Evolutionary conservation across 352 stramenopile species (phyloP).

Genomic region (Saprolegnia diclina): DNA sequence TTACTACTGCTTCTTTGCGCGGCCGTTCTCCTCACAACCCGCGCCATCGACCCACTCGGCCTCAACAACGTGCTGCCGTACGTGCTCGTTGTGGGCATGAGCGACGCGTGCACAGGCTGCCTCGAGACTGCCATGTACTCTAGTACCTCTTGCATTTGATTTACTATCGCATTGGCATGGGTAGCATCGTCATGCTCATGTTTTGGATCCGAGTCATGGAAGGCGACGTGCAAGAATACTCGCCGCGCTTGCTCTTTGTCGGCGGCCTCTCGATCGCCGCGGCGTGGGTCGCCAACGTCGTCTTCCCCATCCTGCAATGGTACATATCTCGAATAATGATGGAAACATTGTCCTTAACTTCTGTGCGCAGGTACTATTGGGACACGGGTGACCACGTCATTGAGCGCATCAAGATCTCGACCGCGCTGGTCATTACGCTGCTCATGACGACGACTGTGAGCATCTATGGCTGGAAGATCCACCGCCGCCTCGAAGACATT

Average conservation of each 20-base stretch:
- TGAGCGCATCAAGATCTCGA: constrained; percentile 4
- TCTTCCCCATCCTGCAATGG: neutral
- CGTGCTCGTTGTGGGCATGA: neutral
- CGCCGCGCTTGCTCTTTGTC: neutral
- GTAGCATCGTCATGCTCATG: constrained; percentile 19
- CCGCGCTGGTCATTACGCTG: neutral
- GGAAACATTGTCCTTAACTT: too few species aligned
- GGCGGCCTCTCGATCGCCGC: neutral
- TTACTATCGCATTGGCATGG: neutral
- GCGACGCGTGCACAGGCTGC: constrained; percentile 1
- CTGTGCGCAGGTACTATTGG: constrained; percentile 8
- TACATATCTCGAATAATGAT: neutral
- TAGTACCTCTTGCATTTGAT: neutral
- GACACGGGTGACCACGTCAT: neutral
- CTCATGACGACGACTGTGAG: constrained; percentile 3
- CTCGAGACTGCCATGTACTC: constrained; percentile 6
- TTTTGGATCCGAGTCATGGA: constrained; percentile 13
- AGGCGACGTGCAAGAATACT: constrained; percentile 9
- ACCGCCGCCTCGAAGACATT: constrained; percentile 5
- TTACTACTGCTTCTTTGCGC: neutral
- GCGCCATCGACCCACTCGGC: neutral
- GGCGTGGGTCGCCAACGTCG: neutral
- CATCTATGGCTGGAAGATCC: constrained; percentile 16
- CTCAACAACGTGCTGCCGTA: constrained; percentile 7
- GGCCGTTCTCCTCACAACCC: neutral